Evolutionary conservation across 2,329 filamentous ascomycete genomes (phyloP).

Genomic region (Pseudomassariella vexata): DNA sequence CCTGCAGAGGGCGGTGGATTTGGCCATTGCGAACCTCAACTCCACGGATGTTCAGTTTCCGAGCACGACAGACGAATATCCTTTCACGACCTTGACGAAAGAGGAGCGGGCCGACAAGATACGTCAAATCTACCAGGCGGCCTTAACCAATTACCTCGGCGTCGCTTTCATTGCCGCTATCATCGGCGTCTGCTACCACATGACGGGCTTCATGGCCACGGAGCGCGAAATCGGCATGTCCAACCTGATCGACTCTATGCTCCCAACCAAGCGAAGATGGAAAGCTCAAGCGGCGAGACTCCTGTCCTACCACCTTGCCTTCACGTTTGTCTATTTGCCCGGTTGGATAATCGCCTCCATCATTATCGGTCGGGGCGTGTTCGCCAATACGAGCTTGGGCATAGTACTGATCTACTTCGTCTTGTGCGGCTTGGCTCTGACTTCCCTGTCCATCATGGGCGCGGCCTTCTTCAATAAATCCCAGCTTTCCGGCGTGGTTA

Average conservation of each 20-base stretch:
- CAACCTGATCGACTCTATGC: constrained; percentile 86
- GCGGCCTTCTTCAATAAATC: constrained; percentile 81
- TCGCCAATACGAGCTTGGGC: constrained; percentile 53
- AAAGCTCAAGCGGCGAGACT: constrained; percentile 73
- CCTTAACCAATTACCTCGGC: constrained; percentile 69
- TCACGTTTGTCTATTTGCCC: constrained; percentile 73
- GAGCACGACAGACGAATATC: constrained; percentile 56
- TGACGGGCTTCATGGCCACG: constrained; percentile 78
- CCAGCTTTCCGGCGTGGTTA: constrained; percentile 78
- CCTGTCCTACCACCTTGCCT: constrained; percentile 72
- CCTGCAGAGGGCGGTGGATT: constrained; percentile 72
- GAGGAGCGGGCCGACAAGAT: constrained; percentile 62
- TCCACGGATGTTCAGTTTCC: constrained; percentile 33
- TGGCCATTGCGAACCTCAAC: constrained; percentile 57
- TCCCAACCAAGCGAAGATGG: constrained; percentile 70
- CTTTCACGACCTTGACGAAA: constrained; percentile 68
- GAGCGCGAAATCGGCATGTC: constrained; percentile 86
- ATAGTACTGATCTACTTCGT: constrained; percentile 72
- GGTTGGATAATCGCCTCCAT: constrained; percentile 75
- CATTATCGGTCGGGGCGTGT: constrained; percentile 59
- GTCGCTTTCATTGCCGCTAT: constrained; percentile 76
- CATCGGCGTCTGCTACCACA: constrained; percentile 78
- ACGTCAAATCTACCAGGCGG: constrained; percentile 62
- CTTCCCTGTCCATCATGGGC: constrained; percentile 75
- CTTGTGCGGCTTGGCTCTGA: constrained; percentile 68